phyloP scores from a whole-genome alignment of 345 rosid species.

The Ailanthus altissimus region DNA sequence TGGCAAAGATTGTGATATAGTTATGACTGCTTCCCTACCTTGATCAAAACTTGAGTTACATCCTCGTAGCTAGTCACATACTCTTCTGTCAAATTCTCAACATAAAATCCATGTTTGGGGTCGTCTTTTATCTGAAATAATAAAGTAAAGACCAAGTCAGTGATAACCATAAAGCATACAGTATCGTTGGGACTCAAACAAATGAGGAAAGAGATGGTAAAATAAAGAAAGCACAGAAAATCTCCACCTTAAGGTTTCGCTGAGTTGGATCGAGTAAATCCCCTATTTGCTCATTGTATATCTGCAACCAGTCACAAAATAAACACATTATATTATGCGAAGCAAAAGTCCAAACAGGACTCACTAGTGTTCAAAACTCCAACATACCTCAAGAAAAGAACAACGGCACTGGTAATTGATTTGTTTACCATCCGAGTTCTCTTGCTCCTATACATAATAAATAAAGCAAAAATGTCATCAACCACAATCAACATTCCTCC shows the following conservation, averaged over 20 bases:
- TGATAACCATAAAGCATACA: neutral
- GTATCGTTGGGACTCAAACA: neutral
- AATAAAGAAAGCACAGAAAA: neutral
- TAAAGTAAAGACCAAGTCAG: conserved; percentile 18
- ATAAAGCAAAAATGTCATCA: conserved; percentile 18
- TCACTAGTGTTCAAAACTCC: neutral
- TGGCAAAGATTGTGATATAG: neutral
- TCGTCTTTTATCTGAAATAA: conserved; percentile 77
- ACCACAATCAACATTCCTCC: neutral
- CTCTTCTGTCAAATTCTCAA: conserved; percentile 87
- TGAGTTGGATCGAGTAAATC: conserved; percentile 92
- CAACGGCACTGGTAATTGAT: conserved; percentile 92
- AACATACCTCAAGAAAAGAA: conserved; percentile 88
- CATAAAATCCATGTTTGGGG: conserved; percentile 69
- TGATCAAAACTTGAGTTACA: conserved; percentile 76
- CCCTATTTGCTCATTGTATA: conserved; percentile 87
- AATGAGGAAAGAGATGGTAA: conserved; percentile 2
- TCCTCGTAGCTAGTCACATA: conserved; percentile 85
- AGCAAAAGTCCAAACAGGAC: conserved; percentile 2
- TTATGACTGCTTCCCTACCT: conserved; percentile 47
- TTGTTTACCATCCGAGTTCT: conserved; percentile 63
- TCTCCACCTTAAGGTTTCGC: conserved; percentile 79
- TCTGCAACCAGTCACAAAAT: conserved; percentile 40
- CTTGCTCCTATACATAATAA: conserved; percentile 58
- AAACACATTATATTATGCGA: conserved; percentile 6